Percentiles rank a stretch among this genome's conserved stretches.
Conservation (phyloP, 2,329 filamentous ascomycete genomes). For the Cordyceps cicadae region DNA sequence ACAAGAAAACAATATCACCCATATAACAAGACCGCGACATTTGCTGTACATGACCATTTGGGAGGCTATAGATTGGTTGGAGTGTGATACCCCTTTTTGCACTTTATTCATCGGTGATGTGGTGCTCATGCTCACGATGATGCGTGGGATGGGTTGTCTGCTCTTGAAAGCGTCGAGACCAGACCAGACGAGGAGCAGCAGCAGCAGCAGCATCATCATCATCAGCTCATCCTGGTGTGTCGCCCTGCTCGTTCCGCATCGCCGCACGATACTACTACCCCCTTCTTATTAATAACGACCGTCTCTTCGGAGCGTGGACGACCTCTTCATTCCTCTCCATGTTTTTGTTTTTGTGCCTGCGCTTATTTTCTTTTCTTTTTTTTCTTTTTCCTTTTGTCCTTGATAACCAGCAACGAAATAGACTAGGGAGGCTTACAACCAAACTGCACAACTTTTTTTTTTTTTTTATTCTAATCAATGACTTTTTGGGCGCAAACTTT, state of each 20-base stretch:
- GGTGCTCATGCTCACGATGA: neutral
- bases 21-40: neutral
- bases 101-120: neutral
- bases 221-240: too few relatives aligned
- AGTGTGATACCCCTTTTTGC: conserved; percentile 10
- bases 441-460: neutral
- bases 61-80: conserved; percentile 10
- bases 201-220: neutral
- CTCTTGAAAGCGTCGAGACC: neutral
- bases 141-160: neutral
- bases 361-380: neutral
- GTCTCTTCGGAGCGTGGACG: neutral
- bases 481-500: neutral
- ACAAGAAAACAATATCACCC: neutral
- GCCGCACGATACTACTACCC: neutral
- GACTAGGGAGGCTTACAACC: neutral
- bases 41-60: conserved; percentile 6
- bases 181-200: too few relatives aligned
- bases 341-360: neutral
- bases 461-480: neutral
- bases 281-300: neutral
- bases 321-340: neutral
- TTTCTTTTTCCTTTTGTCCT: neutral
- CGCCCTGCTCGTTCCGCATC: neutral
- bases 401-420: neutral